These are phyloP conservation scores for Apiosordaria backusii DNA, from an alignment of 495 filamentous ascomycete species.

Conservation along the genomic window DNA sequence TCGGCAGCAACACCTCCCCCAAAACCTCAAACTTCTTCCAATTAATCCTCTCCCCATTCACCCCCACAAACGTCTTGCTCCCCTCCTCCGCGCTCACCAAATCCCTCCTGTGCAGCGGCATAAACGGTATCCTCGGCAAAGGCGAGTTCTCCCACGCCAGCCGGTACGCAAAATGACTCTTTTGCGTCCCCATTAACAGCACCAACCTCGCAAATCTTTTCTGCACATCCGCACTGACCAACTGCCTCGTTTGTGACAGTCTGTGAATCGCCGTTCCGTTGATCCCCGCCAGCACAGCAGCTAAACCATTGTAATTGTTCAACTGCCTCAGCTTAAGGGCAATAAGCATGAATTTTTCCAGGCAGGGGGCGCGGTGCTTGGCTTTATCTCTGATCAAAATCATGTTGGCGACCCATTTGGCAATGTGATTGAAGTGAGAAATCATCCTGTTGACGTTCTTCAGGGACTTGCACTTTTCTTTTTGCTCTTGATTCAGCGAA, in stretches of 20 bases:
- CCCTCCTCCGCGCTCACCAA: conserved; percentile 89
- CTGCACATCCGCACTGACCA: conserved; percentile 64
- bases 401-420: conserved; percentile 86
- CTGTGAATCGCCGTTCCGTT: conserved; percentile 84
- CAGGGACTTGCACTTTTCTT: conserved; percentile 74
- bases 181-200: conserved; percentile 87
- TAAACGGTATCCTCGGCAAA: conserved; percentile 83
- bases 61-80: conserved; percentile 79
- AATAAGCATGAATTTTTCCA: conserved; percentile 93
- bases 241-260: conserved; percentile 72
- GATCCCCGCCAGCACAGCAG: conserved; percentile 89
- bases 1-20: conserved; percentile 82
- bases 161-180: conserved; percentile 89
- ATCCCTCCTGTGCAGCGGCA: conserved; percentile 87
- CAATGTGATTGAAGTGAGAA: conserved; percentile 92
- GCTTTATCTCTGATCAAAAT: conserved; percentile 91
- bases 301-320: conserved; percentile 96
- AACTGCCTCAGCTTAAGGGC: conserved; percentile 78
- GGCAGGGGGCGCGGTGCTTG: conserved; percentile 82
- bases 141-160: conserved; percentile 95
- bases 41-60: conserved; percentile 75
- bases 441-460: conserved; percentile 91
- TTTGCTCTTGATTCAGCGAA: conserved; percentile 64
- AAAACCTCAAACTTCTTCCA: conserved; percentile 99
- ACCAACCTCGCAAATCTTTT: conserved; percentile 85